Evolutionary conservation across 1,284 basidiomycete species (phyloP).

Genomic region (Pseudozyma sp.): DNA sequence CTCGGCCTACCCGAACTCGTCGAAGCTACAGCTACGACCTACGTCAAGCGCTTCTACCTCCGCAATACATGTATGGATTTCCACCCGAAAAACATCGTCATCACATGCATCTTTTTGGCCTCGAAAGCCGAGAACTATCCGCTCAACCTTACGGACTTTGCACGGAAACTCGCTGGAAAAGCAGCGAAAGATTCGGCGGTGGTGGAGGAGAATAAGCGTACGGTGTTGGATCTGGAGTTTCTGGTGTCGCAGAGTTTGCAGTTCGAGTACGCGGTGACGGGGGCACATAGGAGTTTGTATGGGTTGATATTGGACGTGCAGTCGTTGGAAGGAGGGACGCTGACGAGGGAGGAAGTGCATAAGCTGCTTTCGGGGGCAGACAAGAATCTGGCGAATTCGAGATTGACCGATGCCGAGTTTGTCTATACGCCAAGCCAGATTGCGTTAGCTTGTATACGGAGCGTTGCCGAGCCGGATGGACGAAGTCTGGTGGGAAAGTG

Average conservation of each 20-base stretch:
- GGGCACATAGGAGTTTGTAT: slow-evolving; percentile 87
- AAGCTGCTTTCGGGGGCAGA: slow-evolving; percentile 39
- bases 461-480: slow-evolving; percentile 10
- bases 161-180: slow-evolving; percentile 67
- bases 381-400: slow-evolving; percentile 72
- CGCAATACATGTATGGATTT: slow-evolving; percentile 99
- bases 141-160: slow-evolving; percentile 86
- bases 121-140: slow-evolving; percentile 96
- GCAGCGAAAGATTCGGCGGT: slow-evolving; percentile 79
- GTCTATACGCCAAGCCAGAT: slow-evolving; percentile 93
- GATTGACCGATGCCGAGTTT: slow-evolving; percentile 91
- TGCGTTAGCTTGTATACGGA: slow-evolving; percentile 80
- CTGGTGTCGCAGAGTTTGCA: slow-evolving; percentile 90
- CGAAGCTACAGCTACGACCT: slow-evolving; percentile 89
- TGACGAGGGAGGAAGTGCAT: slow-evolving; percentile 38
- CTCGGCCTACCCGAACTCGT: slow-evolving; percentile 91
- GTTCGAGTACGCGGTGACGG: slow-evolving; percentile 94
- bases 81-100: slow-evolving; percentile 96
- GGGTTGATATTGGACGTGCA: slow-evolving; percentile 92
- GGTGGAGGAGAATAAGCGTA: slow-evolving; percentile 73
- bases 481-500: slow-evolving; percentile 76
- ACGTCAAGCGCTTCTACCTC: slow-evolving; percentile 96
- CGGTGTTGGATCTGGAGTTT: slow-evolving; percentile 93
- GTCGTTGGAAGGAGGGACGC: slow-evolving; percentile 70
- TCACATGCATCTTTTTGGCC: slow-evolving; percentile 90